Conservation (phyloP, 306 rosid species). For the Argentina anserina region DNA sequence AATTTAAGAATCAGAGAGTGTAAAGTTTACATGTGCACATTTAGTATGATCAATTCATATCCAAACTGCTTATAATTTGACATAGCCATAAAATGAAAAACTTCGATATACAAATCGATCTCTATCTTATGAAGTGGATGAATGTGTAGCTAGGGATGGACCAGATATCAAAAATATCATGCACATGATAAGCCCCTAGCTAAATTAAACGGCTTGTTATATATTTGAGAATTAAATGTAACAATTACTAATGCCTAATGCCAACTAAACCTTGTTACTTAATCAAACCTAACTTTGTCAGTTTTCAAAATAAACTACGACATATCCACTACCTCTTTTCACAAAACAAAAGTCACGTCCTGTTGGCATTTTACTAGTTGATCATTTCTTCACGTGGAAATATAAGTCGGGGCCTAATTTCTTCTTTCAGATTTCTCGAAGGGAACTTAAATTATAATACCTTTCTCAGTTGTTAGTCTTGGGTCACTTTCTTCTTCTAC, state of each 20-base stretch:
- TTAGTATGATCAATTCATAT: neutral
- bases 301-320: constrained; percentile 37
- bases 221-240: constrained; percentile 22
- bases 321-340: constrained; percentile 33
- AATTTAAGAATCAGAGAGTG: too few species aligned
- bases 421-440: neutral
- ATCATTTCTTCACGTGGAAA: constrained; percentile 24
- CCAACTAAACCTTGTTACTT: constrained; percentile 21
- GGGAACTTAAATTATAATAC: neutral
- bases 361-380: neutral
- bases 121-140: neutral
- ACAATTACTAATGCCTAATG: constrained; percentile 15
- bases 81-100: neutral
- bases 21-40: neutral
- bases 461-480: constrained; percentile 27
- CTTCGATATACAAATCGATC: neutral
- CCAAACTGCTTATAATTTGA: neutral
- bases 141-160: neutral
- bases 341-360: neutral
- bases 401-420: neutral
- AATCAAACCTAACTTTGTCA: constrained; percentile 38
- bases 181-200: constrained; percentile 4
- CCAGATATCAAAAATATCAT: neutral
- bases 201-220: constrained; percentile 31
- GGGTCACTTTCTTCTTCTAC: constrained; percentile 43